Base-by-base conservation (phyloP, 768 basidiomycete genomes). In the Butyriboletus loyo region DNA sequence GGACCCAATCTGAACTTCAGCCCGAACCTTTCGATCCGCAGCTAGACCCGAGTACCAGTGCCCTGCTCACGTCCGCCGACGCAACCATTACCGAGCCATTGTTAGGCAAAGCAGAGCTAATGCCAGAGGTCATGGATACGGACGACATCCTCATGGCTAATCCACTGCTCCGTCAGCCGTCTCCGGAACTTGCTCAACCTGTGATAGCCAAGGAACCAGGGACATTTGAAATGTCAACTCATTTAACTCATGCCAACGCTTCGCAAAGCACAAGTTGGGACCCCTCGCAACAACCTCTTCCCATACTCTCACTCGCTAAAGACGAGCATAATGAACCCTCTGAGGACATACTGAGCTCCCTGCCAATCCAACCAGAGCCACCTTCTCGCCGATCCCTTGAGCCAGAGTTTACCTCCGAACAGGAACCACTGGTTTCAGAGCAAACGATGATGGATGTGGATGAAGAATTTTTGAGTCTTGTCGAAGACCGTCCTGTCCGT, bases 401-500 rank as follows among this genome's bases (percentile, higher is more conserved):
- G 36, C 38, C 53, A 30, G 38, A 52, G 14, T 19, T 37, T 24
- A 36, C 15, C 13, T 19, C 46, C 14, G 44, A 58, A 24, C 55
- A 34, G 13, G 57, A 50, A 30, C 53, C 32, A 15, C 27, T 35
- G 4, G 36, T 48, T 24, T 32, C 46, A 19, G 58, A 62, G 28
- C 57, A 42, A 70, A 72, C 54, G 62, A 74, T 52, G 72, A 72
- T 69, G 64, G 72, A 84, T 49, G 80, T 79, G 13, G 77, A 79
- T 11, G 74, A 86, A 56, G 87, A 89, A 68, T 68, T 89, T 44
- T 74, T 88, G 52, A 86, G 85, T 59, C 72, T 89, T 24, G 72
- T 89, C 28, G 87, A 86, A 60, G 85, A 83, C 57, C 69, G 63
- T 25, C 48, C 62, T 49, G 48, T 52, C 27, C 22, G 42, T 50